Base-by-base conservation (phyloP, 2,329 filamentous ascomycete genomes). In the Thelonectria rubi region DNA sequence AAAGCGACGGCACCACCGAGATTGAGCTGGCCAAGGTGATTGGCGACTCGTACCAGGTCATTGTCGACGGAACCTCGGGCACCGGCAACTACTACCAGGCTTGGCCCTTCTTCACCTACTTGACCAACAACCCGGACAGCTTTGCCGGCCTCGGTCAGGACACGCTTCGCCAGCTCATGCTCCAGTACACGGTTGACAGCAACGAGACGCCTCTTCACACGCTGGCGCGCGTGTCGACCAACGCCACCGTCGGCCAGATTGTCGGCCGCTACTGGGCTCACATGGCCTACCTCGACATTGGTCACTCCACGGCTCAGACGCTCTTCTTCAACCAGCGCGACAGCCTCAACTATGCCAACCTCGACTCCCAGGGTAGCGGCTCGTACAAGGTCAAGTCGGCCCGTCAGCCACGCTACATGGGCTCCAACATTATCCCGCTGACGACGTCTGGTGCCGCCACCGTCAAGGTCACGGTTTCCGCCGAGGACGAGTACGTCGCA, bases 251-350 rank as follows among this genome's bases (percentile, higher is more conserved):
- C 15, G 77, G 79, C 18, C 75, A 78, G 12, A 73, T 84, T 9
- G 78, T 85, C 8, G 81, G 77, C 3, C 72, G 75, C 15, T 84
- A 84, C 72, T 84, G 82, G 82, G 82, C 82, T 2, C 78, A 78
- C 60, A 85, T 85, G 82, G 82, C 82, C 5, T 82, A 80, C 62
- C 80, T 80, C 11, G 82, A 84, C 45, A 82, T 84, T 32, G 81
- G 79, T 12, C 80, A 84, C 65, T 60, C 73, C 1, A 75, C 75
- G 8, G 80, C 79, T 0, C 75, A 77, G 18, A 66, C 75, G 1
- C 60, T 74, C 42, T 83, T 81, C 71, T 65, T 75, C 3, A 59
- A 59, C 30, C 73, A 80, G 64, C 73, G 76, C 11, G 63, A 64
- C 2, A 63, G 63, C 15, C 65, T 82, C 54, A 80, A 79, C 67